Evolutionary conservation across 805 yeast genomes (phyloP), one percentile per base, ranked within the genome.

Genomic region (Pichia kluyveri): DNA sequence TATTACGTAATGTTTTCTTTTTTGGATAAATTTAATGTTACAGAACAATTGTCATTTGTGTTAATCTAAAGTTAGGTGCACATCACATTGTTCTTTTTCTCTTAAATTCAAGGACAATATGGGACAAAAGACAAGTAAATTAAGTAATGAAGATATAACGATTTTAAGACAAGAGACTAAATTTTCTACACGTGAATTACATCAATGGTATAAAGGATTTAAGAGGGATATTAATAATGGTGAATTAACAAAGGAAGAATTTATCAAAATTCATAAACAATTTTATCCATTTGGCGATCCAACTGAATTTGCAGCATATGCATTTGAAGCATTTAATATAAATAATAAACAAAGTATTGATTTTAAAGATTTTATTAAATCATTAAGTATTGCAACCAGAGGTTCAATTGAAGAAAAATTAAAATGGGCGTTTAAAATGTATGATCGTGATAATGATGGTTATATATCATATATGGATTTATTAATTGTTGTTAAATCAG

Each of bases 201-300:
- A 93, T 65, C 99, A 91, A 62, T 93, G 99, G 99, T 91, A 91
- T 62, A 91, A 91, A 62, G 98, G 98, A 3, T 93, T 93, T 58
- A 71, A 84, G 40, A 76, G 96, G 60, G 99, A 93, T 64, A 91
- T 96, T 63, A 97, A 97, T 1, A 73, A 80, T 34, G 98, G 98
- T 1, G 90, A 83, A 62, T 71, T 93, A 28, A 79, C 89, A 3
- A 84, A 83, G 59, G 86, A 83, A 43, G 98, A 93, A 60, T 88
- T 93, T 64, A 80, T 84, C 55, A 87, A 86, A 65, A 90, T 93
- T 18, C 95, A 90, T 69, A 87, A 87, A 63, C 98, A 93, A 61
- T 93, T 91, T 65, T 93, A 93, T 72, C 99, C 99, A 18, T 93
- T 93, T 70, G 99, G 99, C 0, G 96, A 91, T 59, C 96, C 99